Base-by-base conservation (phyloP, 2,329 filamentous ascomycete species). In the Tolypocladium pustulatum region DNA sequence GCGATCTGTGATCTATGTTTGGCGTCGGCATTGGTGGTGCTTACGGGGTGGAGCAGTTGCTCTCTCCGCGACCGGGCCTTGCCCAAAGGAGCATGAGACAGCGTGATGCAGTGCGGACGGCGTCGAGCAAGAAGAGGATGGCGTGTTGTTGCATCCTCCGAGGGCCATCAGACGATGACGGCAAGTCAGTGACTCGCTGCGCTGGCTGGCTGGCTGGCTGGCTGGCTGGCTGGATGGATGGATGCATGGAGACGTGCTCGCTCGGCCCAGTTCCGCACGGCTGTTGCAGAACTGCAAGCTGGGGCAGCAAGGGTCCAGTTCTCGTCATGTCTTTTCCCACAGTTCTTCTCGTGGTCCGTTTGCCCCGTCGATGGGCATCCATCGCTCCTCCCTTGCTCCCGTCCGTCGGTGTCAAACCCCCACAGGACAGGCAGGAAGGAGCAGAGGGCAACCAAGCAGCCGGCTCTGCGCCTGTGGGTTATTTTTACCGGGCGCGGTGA, bases 401-500 rank as follows among this genome's bases (percentile, higher is more conserved):
- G 49, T 15, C 46, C 27, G 49, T 34, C 49, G 17, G 17, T 8
- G 27, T 34, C 49, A 32, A 52, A 13, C 30, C n/a, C 54, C 30
- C 51, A 49, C 54, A 25, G 22, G 38, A 8, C 40, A 9, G 22
- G 20, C 40, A 8, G 22, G 27, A 25, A 30, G 17, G 22, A 17
- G 15, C 46, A 51, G 9, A 10, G 25, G 38, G 49, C 57, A 52
- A n/a, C 59, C 54, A 59, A 43, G 30, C 51, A n/a, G 38, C 51
- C 40, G 57, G 54, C 59, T 58, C 53, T 52, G 36, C 43, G 46
- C 56, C 55, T n/a, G 59, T 37, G 40, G 65, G 68, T 68, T 70
- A 69, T 70, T 70, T 69, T 69, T 70, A 69, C 38, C 57, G 36
- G 37, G 20, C 15, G 54, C 41, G 55, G 57, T 58, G 59, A 55